A percentile compares a stretch with the other conserved stretches of the same genome.
Conservation (phyloP, 805 yeast genomes). For the Starmerella apis region DNA sequence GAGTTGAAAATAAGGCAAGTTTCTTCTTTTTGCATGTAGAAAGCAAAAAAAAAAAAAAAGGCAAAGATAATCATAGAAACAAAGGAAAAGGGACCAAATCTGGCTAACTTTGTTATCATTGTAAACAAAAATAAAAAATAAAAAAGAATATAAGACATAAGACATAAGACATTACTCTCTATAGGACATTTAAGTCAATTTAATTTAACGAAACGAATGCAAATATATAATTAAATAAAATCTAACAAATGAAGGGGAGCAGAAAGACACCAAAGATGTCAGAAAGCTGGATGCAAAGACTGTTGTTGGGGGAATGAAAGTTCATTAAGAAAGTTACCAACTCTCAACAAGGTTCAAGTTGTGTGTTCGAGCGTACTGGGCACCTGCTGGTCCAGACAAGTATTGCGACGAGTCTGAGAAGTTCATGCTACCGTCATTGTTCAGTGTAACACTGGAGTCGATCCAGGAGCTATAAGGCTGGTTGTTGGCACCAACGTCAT, state of each 20-base stretch:
- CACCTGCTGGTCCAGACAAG: slow-evolving; percentile 12
- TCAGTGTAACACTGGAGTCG: slow-evolving; percentile 17
- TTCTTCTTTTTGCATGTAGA: too few relatives aligned
- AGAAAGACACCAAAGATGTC: neutral
- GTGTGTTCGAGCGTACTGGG: slow-evolving; percentile 20
- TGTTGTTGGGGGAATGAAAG: neutral
- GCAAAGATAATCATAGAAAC: too few relatives aligned
- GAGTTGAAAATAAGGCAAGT: too few relatives aligned
- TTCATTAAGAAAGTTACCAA: slow-evolving; percentile 11
- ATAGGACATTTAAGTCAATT: too few relatives aligned
- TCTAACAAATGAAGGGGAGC: neutral
- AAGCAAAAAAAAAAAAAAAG: too few relatives aligned
- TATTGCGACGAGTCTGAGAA: slow-evolving; percentile 15
- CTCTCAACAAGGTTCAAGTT: slow-evolving; percentile 6
- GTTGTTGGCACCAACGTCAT: slow-evolving; percentile 7
- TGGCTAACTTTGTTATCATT: too few relatives aligned
- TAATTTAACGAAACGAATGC: too few relatives aligned
- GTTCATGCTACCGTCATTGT: slow-evolving; percentile 9
- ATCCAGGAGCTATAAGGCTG: slow-evolving; percentile 19
- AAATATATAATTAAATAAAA: neutral
- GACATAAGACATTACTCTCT: too few relatives aligned
- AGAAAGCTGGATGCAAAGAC: neutral
- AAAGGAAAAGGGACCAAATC: too few relatives aligned
- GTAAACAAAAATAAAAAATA: too few relatives aligned
- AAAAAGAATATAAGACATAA: neutral